Evolutionary conservation across 331 rosid genomes (phyloP), one percentile per base, ranked within the genome.

Genomic region (Quercus lobata): DNA sequence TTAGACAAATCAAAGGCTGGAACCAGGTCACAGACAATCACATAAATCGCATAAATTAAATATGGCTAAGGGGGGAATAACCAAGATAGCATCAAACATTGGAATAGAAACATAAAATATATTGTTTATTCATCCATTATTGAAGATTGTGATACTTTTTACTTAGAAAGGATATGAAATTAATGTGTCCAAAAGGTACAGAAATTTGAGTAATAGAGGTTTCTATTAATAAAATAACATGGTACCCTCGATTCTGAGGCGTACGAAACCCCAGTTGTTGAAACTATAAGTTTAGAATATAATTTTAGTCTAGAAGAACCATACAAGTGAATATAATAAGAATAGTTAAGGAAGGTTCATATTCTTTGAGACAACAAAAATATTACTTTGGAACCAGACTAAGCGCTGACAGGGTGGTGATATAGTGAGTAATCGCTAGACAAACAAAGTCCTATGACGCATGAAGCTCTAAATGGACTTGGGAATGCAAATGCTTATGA

Each of bases 71-170:
- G 62, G 71, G 62, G 69, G 46, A 62, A 75, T 69, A 69, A 77
- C 79, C 81, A 76, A 86, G 86, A 75, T 65, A 71, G 86, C 91
- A 88, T 90, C 86, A 90, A 88, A 88, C 81, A 85, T 83, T 57
- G 92, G 93, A 90, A 92, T 92, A 85, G 98, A 94, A 92, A 84
- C 97, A 90, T 89, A 89, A 89, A 76, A 82, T 77, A 9, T 29
- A 54, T 92, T 74, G 54, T 94, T 86, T 87, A 86, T 80, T 76
- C 55, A 37, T 74, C 79, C 72, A 71, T 81, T 57, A 37, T 46
- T 66, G 61, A 80, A 80, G 75, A 76, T 86, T 76, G 77, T 87
- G 62, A 81, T 35, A 76, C 77, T 52, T 61, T 29, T 83, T 79
- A 63, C 73, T 87, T 44, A 55, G 69, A 46, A 52, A 75, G 78